Percentiles rank a stretch among this genome's conserved stretches.
Conservation (phyloP, 805 yeast species). For the Candida piceae region DNA sequence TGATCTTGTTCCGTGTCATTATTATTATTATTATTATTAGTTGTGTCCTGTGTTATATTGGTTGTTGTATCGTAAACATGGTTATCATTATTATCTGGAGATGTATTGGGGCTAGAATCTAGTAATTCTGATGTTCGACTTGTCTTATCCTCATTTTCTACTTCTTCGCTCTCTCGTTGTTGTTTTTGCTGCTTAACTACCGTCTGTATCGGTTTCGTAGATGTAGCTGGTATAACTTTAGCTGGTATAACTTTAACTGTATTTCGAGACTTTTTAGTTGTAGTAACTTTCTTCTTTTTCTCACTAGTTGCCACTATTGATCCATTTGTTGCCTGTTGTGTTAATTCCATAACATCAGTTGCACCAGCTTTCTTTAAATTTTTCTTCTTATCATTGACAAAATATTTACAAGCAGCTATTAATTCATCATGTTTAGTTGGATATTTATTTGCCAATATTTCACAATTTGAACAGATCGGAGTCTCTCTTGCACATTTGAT, state of each 20-base stretch:
- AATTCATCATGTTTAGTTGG: slow-evolving; percentile 11
- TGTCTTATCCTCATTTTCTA: neutral
- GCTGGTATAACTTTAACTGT: no score
- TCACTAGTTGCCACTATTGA: no score
- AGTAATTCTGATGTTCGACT: neutral
- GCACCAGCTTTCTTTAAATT: slow-evolving; percentile 24
- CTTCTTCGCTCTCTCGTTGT: neutral
- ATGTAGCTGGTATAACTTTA: no score
- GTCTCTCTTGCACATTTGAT: slow-evolving; percentile 59
- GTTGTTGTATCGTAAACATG: neutral
- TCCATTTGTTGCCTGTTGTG: slow-evolving; percentile 3
- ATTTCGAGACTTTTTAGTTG: no score
- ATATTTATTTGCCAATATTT: slow-evolving; percentile 23
- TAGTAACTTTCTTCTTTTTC: no score
- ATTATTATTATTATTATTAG: no score
- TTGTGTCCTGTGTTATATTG: neutral
- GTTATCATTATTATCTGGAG: no score
- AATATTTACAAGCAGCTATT: slow-evolving; percentile 41
- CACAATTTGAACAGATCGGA: slow-evolving; percentile 57
- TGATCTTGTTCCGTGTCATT: no score
- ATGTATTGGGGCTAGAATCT: neutral
- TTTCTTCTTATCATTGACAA: slow-evolving; percentile 52
- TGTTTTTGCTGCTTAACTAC: neutral
- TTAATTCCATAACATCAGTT: slow-evolving; percentile 7
- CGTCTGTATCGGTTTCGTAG: no score